Evolutionary conservation across 2,329 filamentous ascomycete species (phyloP), one percentile per base, ranked within the genome.

Genomic region (Colletotrichum magnum): DNA sequence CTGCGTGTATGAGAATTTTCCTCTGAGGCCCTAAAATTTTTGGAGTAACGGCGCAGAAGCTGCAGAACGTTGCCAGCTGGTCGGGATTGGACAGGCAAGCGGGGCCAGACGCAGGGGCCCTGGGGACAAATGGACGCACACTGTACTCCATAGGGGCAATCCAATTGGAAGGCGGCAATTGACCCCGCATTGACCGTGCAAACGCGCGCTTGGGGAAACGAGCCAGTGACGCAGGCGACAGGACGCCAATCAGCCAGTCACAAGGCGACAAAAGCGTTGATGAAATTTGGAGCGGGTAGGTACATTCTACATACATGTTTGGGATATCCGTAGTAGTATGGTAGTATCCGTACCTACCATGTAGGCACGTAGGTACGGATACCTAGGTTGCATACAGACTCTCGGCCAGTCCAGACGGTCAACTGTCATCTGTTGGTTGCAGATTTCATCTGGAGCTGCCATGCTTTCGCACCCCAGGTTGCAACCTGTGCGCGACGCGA

Each of bases 161-260:
- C 61, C 56, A 60, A 69, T 69, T 24, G 58, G 52, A 58, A 62
- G 24, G 28, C 58, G 51, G 45, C 6, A 53, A 53, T 15, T 10
- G 16, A 39, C 41, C 13, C 57, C 51, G 45, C 45, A 58, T 63
- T 47, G 41, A 48, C 21, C 18, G 16, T 26, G 48, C 70, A 70
- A 57, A 71, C 69, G 69, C 69, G 69, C 69, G 69, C 69, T 65
- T 71, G 58, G 67, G 24, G 67, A 66, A 70, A 63, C 65, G 36
- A 48, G 56, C 62, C 43, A 48, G 28, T 51, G 28, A 59, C 24
- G 45, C 32, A 24, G 0, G 16, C 39, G 52, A 21, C 51, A 58
- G 16, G 26, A 24, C n/a, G 28, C 52, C 36, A 13, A 58, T 39
- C 28, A 26, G 39, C 52, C 47, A 54, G 32, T 56, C 28, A 59